Evolutionary conservation across 805 yeast genomes (phyloP), one percentile per base, ranked within the genome.

Genomic region (Candida incommunis): DNA sequence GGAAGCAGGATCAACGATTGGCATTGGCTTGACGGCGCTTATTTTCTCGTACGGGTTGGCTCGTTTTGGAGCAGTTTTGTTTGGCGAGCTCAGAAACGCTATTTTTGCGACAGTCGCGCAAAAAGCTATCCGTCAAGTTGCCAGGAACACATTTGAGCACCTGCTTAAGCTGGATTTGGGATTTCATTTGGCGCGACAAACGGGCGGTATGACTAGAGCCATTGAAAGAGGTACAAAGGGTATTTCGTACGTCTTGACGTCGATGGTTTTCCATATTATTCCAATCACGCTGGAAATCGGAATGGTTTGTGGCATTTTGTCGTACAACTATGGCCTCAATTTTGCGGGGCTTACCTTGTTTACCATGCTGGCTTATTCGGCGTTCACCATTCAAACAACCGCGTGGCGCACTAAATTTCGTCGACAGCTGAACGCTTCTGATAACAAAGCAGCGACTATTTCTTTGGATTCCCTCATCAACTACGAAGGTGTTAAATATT

Each of bases 161-260:
- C 66, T 92, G 44, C 70, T 92, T 62, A 76, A 76, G 54, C 70
- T 92, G 61, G 98, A 92, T 63, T 66, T 88, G 45, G 82, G 85
- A 20, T 92, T 90, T 73, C 98, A 92, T 61, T 64, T 92, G 35
- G 72, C 90, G 9, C 71, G 88, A 53, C 97, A 92, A 61, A 92
- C 98, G 0, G 98, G 98, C 52, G 97, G 96, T 0, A 64, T 92
- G 26, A 90, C 96, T 0, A 70, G 98, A 49, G 97, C 97, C 1
- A 92, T 92, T 56, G 98, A 92, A 57, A 71, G 98, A 51, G 98
- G 98, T 61, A 90, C 97, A 1, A 90, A 92, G 55, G 98, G 98
- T 67, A 90, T 92, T 45, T 80, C 94, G 11, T 88, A 83, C 54
- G 96, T 92, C 3, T 67, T 92, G 41, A 78, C 84, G 29, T 95